Evolutionary conservation across 805 yeast species (phyloP).

Genomic region (Pichia kluyveri): DNA sequence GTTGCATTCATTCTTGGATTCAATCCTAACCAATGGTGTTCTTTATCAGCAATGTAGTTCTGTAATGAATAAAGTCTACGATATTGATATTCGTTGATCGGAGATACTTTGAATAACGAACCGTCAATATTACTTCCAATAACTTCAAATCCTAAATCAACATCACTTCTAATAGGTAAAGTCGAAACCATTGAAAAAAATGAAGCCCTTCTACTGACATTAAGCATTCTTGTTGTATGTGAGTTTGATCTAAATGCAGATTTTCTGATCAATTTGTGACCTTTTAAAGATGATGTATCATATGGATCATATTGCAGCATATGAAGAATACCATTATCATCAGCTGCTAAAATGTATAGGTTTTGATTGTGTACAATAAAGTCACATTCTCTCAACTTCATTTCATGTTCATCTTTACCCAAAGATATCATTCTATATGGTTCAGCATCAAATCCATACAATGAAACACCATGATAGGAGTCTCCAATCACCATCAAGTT

Average conservation of each 20-base stretch:
- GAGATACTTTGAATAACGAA: constrained; percentile 61
- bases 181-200: constrained; percentile 24
- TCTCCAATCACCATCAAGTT: constrained; percentile 80
- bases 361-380: constrained; percentile 67
- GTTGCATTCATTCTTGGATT: constrained; percentile 67
- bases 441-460: constrained; percentile 89
- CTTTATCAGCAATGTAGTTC: constrained; percentile 78
- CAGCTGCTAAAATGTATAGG: constrained; percentile 58
- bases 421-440: constrained; percentile 79
- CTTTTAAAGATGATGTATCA: constrained; percentile 73
- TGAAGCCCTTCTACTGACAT: constrained; percentile 30
- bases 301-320: constrained; percentile 86
- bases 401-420: constrained; percentile 60
- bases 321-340: constrained; percentile 57
- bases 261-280: constrained; percentile 62
- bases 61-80: constrained; percentile 78
- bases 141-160: constrained; percentile 38
- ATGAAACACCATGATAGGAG: constrained; percentile 62
- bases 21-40: constrained; percentile 63
- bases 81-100: constrained; percentile 66
- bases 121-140: constrained; percentile 78
- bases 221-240: constrained; percentile 43
- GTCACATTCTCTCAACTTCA: constrained; percentile 66
- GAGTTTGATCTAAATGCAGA: constrained; percentile 66
- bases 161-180: constrained; percentile 21